These are phyloP conservation scores for Cystobasidium ongulense DNA, from an alignment of 768 basidiomycete species.

Conservation along the genomic window DNA sequence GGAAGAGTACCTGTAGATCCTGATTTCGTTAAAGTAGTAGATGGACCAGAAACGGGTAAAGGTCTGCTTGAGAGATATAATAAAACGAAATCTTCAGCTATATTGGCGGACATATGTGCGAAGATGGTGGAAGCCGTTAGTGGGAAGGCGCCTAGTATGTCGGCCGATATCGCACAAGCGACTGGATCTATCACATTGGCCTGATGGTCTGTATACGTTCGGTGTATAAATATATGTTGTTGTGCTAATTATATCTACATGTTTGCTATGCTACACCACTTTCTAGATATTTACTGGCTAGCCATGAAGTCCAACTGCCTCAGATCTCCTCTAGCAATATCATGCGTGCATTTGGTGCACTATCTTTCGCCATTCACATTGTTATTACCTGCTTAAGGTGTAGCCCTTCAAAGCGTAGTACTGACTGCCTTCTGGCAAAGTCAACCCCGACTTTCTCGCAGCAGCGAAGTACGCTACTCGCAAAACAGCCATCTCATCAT, in stretches of 20 bases:
- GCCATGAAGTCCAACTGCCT: too few species aligned
- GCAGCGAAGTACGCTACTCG: background rate
- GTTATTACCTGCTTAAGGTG: too few species aligned
- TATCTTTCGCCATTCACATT: background rate
- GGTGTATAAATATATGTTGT: too few species aligned
- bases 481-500: background rate
- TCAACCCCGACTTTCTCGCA: background rate
- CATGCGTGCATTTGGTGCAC: background rate
- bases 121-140: slow-evolving; percentile 2
- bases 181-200: background rate
- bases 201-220: too few species aligned
- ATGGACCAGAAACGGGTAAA: slow-evolving; percentile 46
- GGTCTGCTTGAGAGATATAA: slow-evolving; percentile 30
- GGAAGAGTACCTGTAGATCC: slow-evolving; percentile 89
- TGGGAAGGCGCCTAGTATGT: background rate
- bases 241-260: too few species aligned
- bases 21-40: slow-evolving; percentile 74
- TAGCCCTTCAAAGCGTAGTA: background rate
- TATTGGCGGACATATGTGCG: slow-evolving; percentile 11
- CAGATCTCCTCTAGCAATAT: too few species aligned
- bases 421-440: background rate
- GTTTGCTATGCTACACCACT: too few species aligned
- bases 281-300: too few species aligned
- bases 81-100: slow-evolving; percentile 11
- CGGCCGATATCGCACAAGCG: background rate